These are phyloP conservation scores for Bolboschoenoplectus hybrid DNA, from an alignment of 202 grass and related monocot species.

Conservation along the genomic window DNA sequence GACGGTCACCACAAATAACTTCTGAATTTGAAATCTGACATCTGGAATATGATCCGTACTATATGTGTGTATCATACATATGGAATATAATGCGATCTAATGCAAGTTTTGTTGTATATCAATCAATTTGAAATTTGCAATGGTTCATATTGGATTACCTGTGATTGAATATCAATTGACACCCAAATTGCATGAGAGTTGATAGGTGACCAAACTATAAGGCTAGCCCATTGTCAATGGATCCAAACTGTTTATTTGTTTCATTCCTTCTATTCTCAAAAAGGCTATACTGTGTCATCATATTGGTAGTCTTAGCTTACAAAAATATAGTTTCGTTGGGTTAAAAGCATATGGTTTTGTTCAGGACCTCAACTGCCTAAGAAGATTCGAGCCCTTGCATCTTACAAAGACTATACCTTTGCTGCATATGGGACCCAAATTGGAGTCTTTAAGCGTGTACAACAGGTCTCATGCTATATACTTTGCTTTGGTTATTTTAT, in stretches of 20 bases:
- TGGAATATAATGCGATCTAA: not conserved
- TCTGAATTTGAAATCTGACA: not conserved
- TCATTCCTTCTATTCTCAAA: constrained; percentile 11
- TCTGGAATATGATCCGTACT: not conserved
- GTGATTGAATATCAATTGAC: not conserved
- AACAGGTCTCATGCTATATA: constrained; percentile 55
- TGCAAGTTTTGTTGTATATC: constrained; percentile 11
- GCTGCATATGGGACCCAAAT: constrained; percentile 81
- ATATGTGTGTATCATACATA: not conserved
- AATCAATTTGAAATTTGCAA: not conserved
- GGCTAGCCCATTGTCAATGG: not conserved
- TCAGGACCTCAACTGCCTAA: constrained; percentile 92
- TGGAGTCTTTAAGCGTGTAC: constrained; percentile 78
- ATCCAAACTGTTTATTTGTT: not conserved
- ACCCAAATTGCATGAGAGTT: constrained; percentile 1
- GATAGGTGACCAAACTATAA: not conserved
- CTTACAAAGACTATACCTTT: constrained; percentile 84
- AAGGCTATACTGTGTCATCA: not conserved
- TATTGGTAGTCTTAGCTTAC: not conserved
- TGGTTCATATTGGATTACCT: not conserved
- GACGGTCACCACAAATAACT: not conserved
- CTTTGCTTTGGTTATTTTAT: not conserved
- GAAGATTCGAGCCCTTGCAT: constrained; percentile 92
- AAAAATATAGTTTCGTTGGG: not conserved
- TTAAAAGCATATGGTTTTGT: constrained; percentile 26